Percentiles rank a stretch among this genome's conserved stretches.
Evolutionary conservation across 805 yeast genomes (phyloP).

Genomic region (Yarrowia keelungensis): DNA sequence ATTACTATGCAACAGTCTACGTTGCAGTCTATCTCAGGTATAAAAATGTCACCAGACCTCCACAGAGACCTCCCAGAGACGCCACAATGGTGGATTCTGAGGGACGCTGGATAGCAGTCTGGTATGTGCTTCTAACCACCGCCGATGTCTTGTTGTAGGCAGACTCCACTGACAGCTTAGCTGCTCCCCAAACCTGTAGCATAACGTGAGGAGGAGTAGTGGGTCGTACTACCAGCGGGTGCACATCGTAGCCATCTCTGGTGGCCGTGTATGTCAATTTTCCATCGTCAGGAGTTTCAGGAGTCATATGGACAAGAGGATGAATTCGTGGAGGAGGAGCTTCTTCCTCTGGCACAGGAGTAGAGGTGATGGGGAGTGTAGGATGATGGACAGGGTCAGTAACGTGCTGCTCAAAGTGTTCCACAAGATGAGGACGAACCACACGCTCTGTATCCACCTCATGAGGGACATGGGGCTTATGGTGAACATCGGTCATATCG

Average conservation of each 20-base stretch:
- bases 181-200: conserved; percentile 21
- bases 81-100: conserved; percentile 30
- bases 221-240: conserved; percentile 1
- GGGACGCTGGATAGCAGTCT: conserved; percentile 16
- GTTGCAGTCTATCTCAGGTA: conserved; percentile 2
- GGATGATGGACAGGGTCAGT: conserved; percentile 1
- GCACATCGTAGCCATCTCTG: conserved; percentile 5
- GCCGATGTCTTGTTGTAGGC: background rate
- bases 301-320: conserved; percentile 6
- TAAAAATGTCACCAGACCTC: conserved; percentile 18
- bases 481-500: background rate
- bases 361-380: background rate
- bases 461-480: background rate
- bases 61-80: conserved; percentile 12
- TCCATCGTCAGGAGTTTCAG: conserved; percentile 6
- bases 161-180: background rate
- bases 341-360: background rate
- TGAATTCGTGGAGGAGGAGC: conserved; percentile 11
- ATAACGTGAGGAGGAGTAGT: conserved; percentile 9
- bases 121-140: conserved; percentile 4
- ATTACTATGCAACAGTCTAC: background rate
- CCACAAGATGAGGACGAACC: background rate
- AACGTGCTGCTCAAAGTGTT: conserved; percentile 5
- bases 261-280: conserved; percentile 1
- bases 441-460: conserved; percentile 13